Base-by-base conservation (phyloP, 2,329 filamentous ascomycete species). In the Aspergillus sojae region DNA sequence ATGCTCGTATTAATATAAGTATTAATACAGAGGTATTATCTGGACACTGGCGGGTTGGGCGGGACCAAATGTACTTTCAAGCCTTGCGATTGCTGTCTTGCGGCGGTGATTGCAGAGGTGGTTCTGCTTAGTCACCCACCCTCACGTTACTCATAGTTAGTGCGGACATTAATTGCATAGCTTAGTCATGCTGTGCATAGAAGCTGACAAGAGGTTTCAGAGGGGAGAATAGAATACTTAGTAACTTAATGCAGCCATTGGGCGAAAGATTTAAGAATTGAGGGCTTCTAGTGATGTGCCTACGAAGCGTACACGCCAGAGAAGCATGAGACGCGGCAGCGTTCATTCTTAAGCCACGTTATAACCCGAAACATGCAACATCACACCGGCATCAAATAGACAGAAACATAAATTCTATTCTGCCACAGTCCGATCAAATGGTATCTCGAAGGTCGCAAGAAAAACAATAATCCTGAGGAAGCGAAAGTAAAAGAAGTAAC, bases 401-500 rank as follows among this genome's bases (percentile, higher is more conserved):
- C 19, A 21, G 28, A 28, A 16, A 52, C 46, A 30, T 26, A 34
- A 9, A 36, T n/a, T 61, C 41, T 57, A 61, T 52, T 54, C 43
- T 53, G 30, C 19, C 30, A 28, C 39, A 54, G 21, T 5, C 21
- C 28, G 9, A 32, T 54, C 16, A 52, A 62, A 46, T 67, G 65
- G 66, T 69, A 69, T 69, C 67, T 67, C 60, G 43, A 19, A 50
- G 46, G 46, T 30, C 23, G 26, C 26, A 54, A 52, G 58, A 45
- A 57, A 48, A 48, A 62, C 45, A 30, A 53, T 19, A 45, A 52
- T 7, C 32, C 14, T 21, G 14, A 32, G 7, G 28, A 32, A 32
- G 16, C 10, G 28, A 16, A 52, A 32, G 10, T 5, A n/a, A 11
- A 21, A 52, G 9, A 11, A 34, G 7, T 32, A 30, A 50, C 10